Conservation (phyloP, 2,329 filamentous ascomycete species). For the Aspergillus oerlinghausenensis region DNA sequence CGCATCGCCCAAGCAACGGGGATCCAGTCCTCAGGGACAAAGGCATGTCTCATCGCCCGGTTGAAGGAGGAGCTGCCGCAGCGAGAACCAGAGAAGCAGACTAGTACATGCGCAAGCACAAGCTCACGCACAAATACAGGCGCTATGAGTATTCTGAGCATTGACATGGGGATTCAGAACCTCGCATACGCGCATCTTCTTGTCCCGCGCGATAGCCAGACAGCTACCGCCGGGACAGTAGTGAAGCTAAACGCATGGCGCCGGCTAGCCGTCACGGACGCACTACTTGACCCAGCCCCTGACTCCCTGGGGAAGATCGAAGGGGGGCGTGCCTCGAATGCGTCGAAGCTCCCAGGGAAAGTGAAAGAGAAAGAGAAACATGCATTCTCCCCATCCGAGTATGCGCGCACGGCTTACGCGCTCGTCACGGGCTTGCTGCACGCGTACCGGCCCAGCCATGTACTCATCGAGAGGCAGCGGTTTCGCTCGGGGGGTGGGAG, state of each 20-base stretch:
- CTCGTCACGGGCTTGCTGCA: slow-evolving; percentile 50
- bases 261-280: slow-evolving; percentile 32
- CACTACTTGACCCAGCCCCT: slow-evolving; percentile 6
- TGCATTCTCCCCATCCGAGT: slow-evolving; percentile 49
- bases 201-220: slow-evolving; percentile 16
- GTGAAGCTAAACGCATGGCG: slow-evolving; percentile 38
- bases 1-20: slow-evolving; percentile 59
- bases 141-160: slow-evolving; percentile 59
- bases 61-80: slow-evolving; percentile 34
- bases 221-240: not conserved
- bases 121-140: not conserved
- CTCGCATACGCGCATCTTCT: slow-evolving; percentile 66
- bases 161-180: slow-evolving; percentile 82
- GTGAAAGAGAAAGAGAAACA: slow-evolving; percentile 7
- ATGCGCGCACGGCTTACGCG: slow-evolving; percentile 53
- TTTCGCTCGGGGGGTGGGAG: slow-evolving; percentile 60
- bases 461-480: slow-evolving; percentile 66
- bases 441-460: slow-evolving; percentile 56
- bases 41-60: slow-evolving; percentile 50
- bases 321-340: not conserved
- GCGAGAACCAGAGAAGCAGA: slow-evolving; percentile 1
- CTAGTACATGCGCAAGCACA: not conserved
- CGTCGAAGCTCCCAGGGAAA: not conserved
- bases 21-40: slow-evolving; percentile 56
- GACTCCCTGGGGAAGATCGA: not conserved